phyloP scores from a whole-genome alignment of 352 stramenopile genomes.

The Pythium sp. region DNA sequence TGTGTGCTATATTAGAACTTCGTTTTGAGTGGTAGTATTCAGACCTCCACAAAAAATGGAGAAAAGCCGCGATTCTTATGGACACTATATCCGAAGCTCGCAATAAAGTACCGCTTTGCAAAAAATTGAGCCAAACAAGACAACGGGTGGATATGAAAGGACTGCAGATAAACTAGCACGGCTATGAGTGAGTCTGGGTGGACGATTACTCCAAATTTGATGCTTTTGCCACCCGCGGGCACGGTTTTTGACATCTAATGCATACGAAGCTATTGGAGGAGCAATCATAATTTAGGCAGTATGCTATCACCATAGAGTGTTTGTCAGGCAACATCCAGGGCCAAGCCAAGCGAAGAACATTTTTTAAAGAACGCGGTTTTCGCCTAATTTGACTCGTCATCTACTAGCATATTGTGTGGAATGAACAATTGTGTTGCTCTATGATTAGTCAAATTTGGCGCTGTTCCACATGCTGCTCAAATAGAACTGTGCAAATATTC shows the following conservation, averaged over 20 bases:
- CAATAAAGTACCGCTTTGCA: not conserved
- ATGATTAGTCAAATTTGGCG: not conserved
- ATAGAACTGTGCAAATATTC: not conserved
- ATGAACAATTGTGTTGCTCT: not conserved
- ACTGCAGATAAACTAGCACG: no score
- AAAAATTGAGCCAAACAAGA: no score
- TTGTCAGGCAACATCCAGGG: no score
- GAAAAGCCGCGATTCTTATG: not conserved
- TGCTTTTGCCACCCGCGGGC: no score
- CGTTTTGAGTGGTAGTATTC: not conserved
- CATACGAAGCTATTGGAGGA: no score
- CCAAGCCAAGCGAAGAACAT: not conserved
- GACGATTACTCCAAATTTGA: no score
- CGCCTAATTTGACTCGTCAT: not conserved
- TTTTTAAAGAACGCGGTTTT: not conserved
- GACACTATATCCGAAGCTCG: not conserved
- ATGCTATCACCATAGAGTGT: not conserved
- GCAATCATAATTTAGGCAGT: not conserved
- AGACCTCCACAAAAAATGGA: not conserved
- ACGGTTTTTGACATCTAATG: no score
- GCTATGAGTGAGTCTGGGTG: no score
- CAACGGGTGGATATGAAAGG: no score
- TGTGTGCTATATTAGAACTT: not conserved
- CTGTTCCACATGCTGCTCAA: not conserved
- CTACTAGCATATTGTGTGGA: not conserved